These are phyloP conservation scores for Pulveroboletus sp. DNA, from an alignment of 768 basidiomycete genomes.

Conservation along the genomic window DNA sequence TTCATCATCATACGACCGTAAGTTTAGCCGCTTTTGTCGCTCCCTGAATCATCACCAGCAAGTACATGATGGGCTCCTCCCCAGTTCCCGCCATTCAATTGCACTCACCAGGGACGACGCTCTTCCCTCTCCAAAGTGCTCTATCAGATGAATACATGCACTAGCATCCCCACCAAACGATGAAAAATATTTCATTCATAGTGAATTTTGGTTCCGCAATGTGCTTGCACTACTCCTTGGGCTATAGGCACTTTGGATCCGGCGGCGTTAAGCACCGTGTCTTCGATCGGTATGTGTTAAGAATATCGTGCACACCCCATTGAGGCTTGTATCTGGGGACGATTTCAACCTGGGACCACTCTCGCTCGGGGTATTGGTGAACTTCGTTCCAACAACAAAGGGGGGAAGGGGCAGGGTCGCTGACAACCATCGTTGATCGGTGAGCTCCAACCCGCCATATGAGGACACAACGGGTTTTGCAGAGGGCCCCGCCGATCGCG, in stretches of 20 bases:
- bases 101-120: conserved; percentile 56
- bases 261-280: conserved; percentile 52
- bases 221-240: conserved; percentile 43
- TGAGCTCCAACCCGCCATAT: no score
- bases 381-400: conserved; percentile 1
- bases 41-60: conserved; percentile 4
- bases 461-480: no score
- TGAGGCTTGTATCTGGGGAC: no score
- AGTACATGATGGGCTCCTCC: conserved; percentile 42
- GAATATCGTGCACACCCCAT: conserved; percentile 11
- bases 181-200: no score
- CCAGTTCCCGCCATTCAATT: conserved; percentile 43
- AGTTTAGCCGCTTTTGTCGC: background rate
- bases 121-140: conserved; percentile 50
- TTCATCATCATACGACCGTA: conserved; percentile 34
- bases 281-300: conserved; percentile 29
- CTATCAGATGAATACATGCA: conserved; percentile 35
- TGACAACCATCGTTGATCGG: background rate
- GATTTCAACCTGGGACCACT: conserved; percentile 44
- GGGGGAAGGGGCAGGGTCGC: background rate
- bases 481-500: no score
- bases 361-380: conserved; percentile 37
- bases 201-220: conserved; percentile 25
- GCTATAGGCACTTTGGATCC: conserved; percentile 48
- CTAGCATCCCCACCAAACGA: no score